phyloP scores from a whole-genome alignment of 1,284 basidiomycete species.

The Naganishia albida region DNA sequence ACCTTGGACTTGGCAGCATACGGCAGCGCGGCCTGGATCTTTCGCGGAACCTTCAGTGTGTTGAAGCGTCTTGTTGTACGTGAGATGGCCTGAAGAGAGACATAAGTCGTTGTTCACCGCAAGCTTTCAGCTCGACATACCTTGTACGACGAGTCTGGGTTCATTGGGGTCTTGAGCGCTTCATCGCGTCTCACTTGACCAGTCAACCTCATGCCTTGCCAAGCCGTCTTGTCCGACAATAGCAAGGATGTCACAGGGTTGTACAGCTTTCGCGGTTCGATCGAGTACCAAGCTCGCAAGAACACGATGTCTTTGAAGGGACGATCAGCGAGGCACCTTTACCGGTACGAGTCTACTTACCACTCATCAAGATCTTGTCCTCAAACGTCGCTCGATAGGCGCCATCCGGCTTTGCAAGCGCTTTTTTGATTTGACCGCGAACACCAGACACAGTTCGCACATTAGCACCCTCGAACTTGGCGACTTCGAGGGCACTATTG shows the following conservation, averaged over 20 bases:
- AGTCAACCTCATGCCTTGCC: constrained; percentile 94
- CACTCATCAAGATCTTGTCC: constrained; percentile 94
- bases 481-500: constrained; percentile 84
- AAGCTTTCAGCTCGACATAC: constrained; percentile 41
- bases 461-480: constrained; percentile 97
- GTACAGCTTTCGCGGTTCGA: constrained; percentile 93
- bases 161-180: constrained; percentile 76
- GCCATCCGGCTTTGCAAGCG: constrained; percentile 88
- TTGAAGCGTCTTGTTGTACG: constrained; percentile 86
- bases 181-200: constrained; percentile 86
- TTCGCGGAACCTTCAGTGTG: constrained; percentile 81
- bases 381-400: constrained; percentile 96
- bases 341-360: constrained; percentile 57
- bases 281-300: constrained; percentile 93
- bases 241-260: constrained; percentile 93
- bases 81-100: constrained; percentile 60
- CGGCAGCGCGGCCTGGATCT: constrained; percentile 83
- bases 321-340: neutral
- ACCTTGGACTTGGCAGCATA: constrained; percentile 90
- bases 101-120: neutral
- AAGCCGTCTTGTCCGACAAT: constrained; percentile 70
- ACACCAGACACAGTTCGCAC: constrained; percentile 94
- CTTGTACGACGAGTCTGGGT: constrained; percentile 87
- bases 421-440: constrained; percentile 95
- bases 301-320: constrained; percentile 85